Conservation (phyloP, 2,329 filamentous ascomycete species). For the Arthrobotrys sinensis region DNA sequence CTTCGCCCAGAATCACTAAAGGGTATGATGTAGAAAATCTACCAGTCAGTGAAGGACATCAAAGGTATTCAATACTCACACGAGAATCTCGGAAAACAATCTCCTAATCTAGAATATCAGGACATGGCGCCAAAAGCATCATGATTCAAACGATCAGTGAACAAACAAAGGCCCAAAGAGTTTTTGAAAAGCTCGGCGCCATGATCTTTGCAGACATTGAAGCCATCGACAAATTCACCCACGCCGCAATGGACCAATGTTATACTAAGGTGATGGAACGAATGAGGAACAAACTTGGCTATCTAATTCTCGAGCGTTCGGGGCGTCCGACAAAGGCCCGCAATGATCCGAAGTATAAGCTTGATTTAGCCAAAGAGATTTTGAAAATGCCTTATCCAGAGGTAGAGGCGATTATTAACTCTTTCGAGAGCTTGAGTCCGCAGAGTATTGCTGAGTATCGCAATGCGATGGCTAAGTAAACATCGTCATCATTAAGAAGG, state of each 20-base stretch:
- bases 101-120: slow-evolving; percentile 8
- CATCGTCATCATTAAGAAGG: no score
- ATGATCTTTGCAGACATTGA: slow-evolving; percentile 16
- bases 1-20: slow-evolving; percentile 34
- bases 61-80: slow-evolving; percentile 9
- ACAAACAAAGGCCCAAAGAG: neutral
- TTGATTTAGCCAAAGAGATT: neutral
- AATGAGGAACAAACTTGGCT: neutral
- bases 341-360: neutral
- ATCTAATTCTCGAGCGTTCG: neutral
- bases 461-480: neutral
- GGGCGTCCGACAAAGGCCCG: neutral
- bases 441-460: neutral
- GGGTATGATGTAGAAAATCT: slow-evolving; percentile 23
- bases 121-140: neutral
- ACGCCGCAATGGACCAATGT: neutral
- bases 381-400: neutral
- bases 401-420: neutral
- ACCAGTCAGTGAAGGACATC: slow-evolving; percentile 11
- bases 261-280: neutral
- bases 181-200: slow-evolving; percentile 17
- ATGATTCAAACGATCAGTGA: neutral
- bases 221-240: neutral
- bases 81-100: neutral
- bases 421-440: neutral